Conservation (phyloP, 768 basidiomycete genomes). For the Russula vinacea region DNA sequence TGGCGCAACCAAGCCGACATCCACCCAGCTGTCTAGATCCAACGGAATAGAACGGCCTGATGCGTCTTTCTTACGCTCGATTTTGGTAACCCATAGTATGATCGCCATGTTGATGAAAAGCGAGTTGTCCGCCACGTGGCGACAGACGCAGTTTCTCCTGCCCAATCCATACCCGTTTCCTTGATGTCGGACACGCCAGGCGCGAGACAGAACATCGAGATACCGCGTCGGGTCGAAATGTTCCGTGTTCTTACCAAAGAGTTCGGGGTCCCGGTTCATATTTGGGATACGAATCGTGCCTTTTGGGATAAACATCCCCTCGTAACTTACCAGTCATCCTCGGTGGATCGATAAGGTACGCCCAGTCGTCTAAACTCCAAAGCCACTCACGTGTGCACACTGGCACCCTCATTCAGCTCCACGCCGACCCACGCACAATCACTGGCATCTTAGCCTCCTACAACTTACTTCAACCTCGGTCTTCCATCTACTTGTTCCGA, state of each 20-base stretch:
- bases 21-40: neutral
- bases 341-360: neutral
- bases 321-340: conserved; percentile 10
- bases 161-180: neutral
- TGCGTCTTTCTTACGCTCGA: neutral
- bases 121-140: conserved; percentile 1
- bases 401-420: too few relatives aligned
- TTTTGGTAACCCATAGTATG: neutral
- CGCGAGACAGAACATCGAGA: neutral
- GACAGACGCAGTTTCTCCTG: neutral
- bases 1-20: neutral
- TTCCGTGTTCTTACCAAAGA: neutral
- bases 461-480: too few relatives aligned
- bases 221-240: neutral
- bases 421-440: too few relatives aligned
- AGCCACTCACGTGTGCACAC: too few relatives aligned
- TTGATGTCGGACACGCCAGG: neutral
- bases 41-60: neutral
- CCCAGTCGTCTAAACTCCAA: too few relatives aligned
- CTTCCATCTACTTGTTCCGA: too few relatives aligned
- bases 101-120: neutral
- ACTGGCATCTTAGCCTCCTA: too few relatives aligned
- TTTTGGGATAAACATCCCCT: conserved; percentile 4
- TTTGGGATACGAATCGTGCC: neutral
- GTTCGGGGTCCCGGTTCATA: conserved; percentile 2